Conservation (phyloP, 202 grass and related monocot species). For the Zizania palustris region DNA sequence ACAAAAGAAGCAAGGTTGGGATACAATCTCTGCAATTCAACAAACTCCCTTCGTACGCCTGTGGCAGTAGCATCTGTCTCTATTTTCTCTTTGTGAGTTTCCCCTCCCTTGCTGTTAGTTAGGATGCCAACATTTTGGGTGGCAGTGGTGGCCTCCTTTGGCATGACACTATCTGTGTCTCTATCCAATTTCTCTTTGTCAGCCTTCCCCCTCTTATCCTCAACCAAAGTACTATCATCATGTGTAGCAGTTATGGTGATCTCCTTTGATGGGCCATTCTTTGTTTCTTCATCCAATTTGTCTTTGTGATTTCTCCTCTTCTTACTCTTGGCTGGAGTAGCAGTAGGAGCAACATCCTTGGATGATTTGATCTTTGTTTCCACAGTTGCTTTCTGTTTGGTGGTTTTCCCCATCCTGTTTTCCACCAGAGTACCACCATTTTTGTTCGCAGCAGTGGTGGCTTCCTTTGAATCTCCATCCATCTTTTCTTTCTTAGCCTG, state of each 20-base stretch:
- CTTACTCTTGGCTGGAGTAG: slow-evolving; percentile 1
- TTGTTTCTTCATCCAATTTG: slow-evolving; percentile 26
- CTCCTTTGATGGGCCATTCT: slow-evolving; percentile 8
- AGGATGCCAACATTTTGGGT: slow-evolving; percentile 18
- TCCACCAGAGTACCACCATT: background rate
- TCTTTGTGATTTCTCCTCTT: slow-evolving; percentile 17
- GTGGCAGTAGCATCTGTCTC: slow-evolving; percentile 24
- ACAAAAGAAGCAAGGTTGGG: slow-evolving; percentile 38
- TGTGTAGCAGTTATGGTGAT: background rate
- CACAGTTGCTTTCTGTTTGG: background rate
- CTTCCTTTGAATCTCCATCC: slow-evolving; percentile 31
- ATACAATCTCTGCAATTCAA: slow-evolving; percentile 41
- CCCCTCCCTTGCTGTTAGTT: background rate
- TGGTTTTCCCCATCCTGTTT: slow-evolving; percentile 16
- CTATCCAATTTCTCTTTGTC: slow-evolving; percentile 18
- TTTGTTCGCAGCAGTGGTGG: background rate
- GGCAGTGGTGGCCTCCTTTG: slow-evolving; percentile 7
- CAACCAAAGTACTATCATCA: slow-evolving; percentile 7
- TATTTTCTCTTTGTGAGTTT: slow-evolving; percentile 25
- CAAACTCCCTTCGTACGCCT: slow-evolving; percentile 8
- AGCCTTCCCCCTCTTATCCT: slow-evolving; percentile 14
- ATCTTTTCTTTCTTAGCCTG: slow-evolving; percentile 28
- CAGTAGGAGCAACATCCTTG: background rate
- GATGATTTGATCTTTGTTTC: background rate
- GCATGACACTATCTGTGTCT: background rate